A percentile compares a stretch with the other conserved stretches of the same genome.
These are phyloP conservation scores for Helotiales sp. DNA, from an alignment of 2,329 filamentous ascomycete genomes.

Conservation along the genomic window DNA sequence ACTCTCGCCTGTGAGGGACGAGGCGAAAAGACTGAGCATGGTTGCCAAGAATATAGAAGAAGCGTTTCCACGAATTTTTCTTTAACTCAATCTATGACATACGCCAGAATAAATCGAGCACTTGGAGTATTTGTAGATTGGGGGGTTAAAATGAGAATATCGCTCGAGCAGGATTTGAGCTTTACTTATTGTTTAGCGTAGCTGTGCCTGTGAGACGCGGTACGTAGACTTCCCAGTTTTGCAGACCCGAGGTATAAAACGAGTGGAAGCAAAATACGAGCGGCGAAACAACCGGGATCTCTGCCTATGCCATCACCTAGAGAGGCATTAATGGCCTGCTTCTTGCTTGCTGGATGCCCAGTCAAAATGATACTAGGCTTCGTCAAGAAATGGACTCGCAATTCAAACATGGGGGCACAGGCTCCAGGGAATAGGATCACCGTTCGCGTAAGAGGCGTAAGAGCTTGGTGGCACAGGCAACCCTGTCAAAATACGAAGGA, in stretches of 20 bases:
- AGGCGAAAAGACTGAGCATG: background rate
- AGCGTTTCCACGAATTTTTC: background rate
- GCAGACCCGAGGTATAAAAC: background rate
- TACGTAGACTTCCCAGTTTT: background rate
- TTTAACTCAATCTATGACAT: too few relatives aligned
- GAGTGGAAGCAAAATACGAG: background rate
- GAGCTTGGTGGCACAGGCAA: background rate
- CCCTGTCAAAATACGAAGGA: background rate
- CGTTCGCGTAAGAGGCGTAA: background rate
- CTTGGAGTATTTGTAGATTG: too few relatives aligned
- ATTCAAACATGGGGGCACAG: background rate
- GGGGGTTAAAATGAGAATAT: too few relatives aligned
- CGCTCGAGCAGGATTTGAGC: background rate
- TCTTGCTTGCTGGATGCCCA: too few relatives aligned
- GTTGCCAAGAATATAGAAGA: background rate
- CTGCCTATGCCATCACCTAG: too few relatives aligned
- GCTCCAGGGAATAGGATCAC: background rate
- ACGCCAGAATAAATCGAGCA: too few relatives aligned
- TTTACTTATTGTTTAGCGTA: background rate
- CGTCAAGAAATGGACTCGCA: background rate
- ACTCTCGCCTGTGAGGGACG: background rate
- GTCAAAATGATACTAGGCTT: background rate
- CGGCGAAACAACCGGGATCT: background rate
- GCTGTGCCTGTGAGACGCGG: background rate
- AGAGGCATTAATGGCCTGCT: too few relatives aligned